Percentiles rank a stretch among this genome's conserved stretches.
Conservation (phyloP, 306 rosid genomes). For the Glycyrrhiza uralensis region DNA sequence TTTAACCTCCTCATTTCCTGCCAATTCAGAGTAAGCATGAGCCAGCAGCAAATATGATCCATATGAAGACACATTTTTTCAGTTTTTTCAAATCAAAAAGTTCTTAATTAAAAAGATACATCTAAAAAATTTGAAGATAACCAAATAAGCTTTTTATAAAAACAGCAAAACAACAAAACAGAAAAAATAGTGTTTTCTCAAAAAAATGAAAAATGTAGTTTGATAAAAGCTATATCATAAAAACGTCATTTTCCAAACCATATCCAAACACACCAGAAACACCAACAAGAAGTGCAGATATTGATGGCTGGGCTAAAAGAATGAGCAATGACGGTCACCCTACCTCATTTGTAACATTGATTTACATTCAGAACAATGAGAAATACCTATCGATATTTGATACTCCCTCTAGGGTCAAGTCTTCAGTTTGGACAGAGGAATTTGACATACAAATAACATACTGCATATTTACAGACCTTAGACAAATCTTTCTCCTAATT, state of each 20-base stretch:
- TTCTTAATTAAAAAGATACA: background rate
- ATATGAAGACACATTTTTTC: background rate
- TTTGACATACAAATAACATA: background rate
- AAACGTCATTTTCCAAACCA: background rate
- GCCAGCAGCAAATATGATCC: slow-evolving; percentile 15
- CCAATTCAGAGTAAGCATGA: slow-evolving; percentile 25
- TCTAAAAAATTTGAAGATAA: background rate
- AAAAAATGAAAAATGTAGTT: background rate
- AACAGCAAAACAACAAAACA: background rate
- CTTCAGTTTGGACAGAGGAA: background rate
- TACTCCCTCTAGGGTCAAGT: background rate
- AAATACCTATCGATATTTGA: background rate
- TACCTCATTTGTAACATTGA: background rate
- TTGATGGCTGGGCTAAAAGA: background rate
- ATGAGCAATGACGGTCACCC: background rate
- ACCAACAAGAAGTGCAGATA: background rate
- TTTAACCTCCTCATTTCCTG: slow-evolving; percentile 97
- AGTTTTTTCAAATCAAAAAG: background rate
- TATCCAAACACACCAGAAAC: background rate
- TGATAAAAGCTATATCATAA: background rate
- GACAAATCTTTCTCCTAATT: background rate
- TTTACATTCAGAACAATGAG: background rate
- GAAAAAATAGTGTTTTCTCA: background rate
- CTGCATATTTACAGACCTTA: background rate
- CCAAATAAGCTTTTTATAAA: background rate